These are phyloP conservation scores for Colletotrichum lindemuthianum DNA, from an alignment of 2,329 filamentous ascomycete species.

Conservation along the genomic window DNA sequence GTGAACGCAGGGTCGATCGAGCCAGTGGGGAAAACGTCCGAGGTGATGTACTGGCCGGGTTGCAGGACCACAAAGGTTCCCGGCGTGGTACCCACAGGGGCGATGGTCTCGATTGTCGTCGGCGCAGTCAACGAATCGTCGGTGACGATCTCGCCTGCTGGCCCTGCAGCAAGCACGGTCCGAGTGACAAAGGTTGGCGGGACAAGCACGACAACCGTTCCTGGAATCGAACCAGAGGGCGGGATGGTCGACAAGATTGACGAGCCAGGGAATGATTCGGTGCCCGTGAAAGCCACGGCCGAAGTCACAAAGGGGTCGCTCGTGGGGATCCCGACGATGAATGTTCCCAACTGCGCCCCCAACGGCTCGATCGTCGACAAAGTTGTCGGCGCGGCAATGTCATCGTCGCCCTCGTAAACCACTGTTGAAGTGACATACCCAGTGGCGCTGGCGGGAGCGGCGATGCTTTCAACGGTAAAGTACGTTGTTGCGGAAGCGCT, in stretches of 20 bases:
- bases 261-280: not conserved
- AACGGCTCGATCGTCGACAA: slow-evolving; percentile 11
- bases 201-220: slow-evolving; percentile 16
- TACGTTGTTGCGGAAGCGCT: not conserved
- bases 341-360: slow-evolving; percentile 15
- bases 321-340: slow-evolving; percentile 12
- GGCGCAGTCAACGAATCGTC: not conserved
- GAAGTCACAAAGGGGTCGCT: slow-evolving; percentile 11
- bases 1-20: not conserved
- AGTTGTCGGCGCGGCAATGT: not conserved
- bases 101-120: slow-evolving; percentile 22
- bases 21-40: not conserved
- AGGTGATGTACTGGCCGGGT: not conserved
- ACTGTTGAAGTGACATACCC: slow-evolving; percentile 13
- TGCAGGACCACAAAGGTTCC: not conserved
- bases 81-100: not conserved
- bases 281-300: slow-evolving; percentile 1
- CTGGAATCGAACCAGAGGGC: slow-evolving; percentile 11
- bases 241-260: slow-evolving; percentile 11
- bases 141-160: not conserved
- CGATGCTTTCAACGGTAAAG: not conserved
- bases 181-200: slow-evolving; percentile 26
- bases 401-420: not conserved
- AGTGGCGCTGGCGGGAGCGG: not conserved
- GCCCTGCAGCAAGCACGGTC: slow-evolving; percentile 8